These are phyloP conservation scores for Pichia cephalocereana DNA, from an alignment of 805 yeast species.

Conservation along the genomic window DNA sequence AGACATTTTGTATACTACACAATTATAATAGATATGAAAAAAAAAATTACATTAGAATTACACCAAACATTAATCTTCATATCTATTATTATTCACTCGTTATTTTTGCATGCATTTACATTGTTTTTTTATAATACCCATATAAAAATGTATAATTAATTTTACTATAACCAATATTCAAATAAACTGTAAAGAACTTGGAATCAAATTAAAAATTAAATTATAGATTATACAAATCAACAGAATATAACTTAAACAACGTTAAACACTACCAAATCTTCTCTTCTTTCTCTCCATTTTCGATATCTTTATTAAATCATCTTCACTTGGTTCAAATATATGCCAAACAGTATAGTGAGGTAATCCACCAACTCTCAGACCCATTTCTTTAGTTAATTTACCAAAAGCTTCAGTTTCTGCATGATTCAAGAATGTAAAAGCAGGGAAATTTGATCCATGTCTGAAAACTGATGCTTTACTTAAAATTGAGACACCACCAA, in stretches of 20 bases:
- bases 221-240: too few species aligned
- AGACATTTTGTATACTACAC: too few species aligned
- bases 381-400: constrained; percentile 70
- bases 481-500: constrained; percentile 78
- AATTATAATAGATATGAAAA: too few species aligned
- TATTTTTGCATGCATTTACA: neutral
- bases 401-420: constrained; percentile 89
- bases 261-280: constrained; percentile 11
- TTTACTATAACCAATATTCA: neutral
- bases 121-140: neutral
- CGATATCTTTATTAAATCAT: constrained; percentile 65
- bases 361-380: constrained; percentile 75
- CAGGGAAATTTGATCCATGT: constrained; percentile 77
- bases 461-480: constrained; percentile 69
- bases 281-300: constrained; percentile 58
- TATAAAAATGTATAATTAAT: neutral
- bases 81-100: too few species aligned
- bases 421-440: constrained; percentile 74
- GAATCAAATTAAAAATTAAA: too few species aligned
- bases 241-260: too few species aligned
- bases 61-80: too few species aligned
- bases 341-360: constrained; percentile 92
- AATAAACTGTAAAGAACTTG: too few species aligned
- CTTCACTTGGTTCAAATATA: constrained; percentile 82
- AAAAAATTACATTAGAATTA: too few species aligned